Evolutionary conservation across 225 moss, liverwort and hornwort genomes (phyloP), one percentile per base, ranked within the genome.

Genomic region (Ulota crispa): DNA sequence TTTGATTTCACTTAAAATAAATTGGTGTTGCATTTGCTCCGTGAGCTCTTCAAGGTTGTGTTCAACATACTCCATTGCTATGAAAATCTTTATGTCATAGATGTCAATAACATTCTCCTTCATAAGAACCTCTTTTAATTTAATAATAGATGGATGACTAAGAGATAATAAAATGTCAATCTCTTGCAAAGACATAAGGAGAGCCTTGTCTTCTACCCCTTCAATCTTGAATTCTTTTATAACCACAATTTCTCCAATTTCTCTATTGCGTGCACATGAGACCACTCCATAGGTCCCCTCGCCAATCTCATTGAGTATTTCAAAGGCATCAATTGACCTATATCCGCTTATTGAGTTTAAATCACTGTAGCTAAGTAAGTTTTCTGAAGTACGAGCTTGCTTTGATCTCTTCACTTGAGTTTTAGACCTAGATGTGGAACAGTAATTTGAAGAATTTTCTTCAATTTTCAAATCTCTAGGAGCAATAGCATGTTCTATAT

Each of bases 311-410:
- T 70, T 64, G 18, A 74, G 34, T 4, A 8, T 16, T 19, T 74
- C 81, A 76, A 80, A 84, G 13, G 80, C 74, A 42, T 80, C 79
- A 15, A 79, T 64, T 36, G 64, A 72, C 52, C 73, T 73, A 63
- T 60, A 75, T 27, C 69, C 76, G 32, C 56, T 28, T 19, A 82
- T 16, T 76, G 70, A 70, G 21, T 76, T 68, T 76, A 60, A 68
- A 15, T 28, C 24, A 43, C 19, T 59, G 21, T 34, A 2, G 9
- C 43, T 10, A 43, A 9, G 10, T 10, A 43, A 10, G 10, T 43
- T 10, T 43, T 43, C 12, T 11, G 43, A 43, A 43, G 10, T 11
- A 43, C 11, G 12, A 43, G 12, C 43, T 43, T 43, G 43, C 43
- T 43, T 43, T 43, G 43, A 43, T 12, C 11, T 43, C 12, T 43